Evolutionary conservation across 768 basidiomycete genomes (phyloP).

Genomic region (Lactifluus pinguis): DNA sequence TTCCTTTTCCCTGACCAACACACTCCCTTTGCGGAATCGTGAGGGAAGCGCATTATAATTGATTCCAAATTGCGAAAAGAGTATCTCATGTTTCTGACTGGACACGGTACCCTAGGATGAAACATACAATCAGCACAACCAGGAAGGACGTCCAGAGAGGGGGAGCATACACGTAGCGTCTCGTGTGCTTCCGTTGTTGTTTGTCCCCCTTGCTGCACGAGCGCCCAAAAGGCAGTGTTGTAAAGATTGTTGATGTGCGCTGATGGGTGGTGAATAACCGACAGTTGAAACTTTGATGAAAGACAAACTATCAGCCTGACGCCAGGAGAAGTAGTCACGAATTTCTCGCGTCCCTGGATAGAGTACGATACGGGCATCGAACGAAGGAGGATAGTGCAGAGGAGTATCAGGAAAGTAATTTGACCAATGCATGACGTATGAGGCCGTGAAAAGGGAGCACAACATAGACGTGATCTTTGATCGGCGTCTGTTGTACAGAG

Average conservation of each 20-base stretch:
- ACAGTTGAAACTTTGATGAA: neutral
- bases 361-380: conserved; percentile 80
- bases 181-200: conserved; percentile 76
- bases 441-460: conserved; percentile 83
- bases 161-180: conserved; percentile 51
- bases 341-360: conserved; percentile 70
- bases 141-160: neutral
- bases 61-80: conserved; percentile 71
- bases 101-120: conserved; percentile 75
- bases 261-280: conserved; percentile 27
- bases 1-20: conserved; percentile 63
- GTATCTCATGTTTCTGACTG: conserved; percentile 83
- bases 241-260: conserved; percentile 98
- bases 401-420: conserved; percentile 64
- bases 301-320: conserved; percentile 86
- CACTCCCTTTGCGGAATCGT: conserved; percentile 77
- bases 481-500: conserved; percentile 75
- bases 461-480: conserved; percentile 82
- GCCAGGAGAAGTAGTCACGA: conserved; percentile 91
- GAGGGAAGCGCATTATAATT: conserved; percentile 78
- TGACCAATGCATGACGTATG: conserved; percentile 82
- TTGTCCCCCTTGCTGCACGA: conserved; percentile 76
- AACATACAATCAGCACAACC: neutral
- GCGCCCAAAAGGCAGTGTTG: conserved; percentile 93
- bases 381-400: conserved; percentile 78